Base-by-base conservation (phyloP, 2,329 filamentous ascomycete genomes). In the Aspergillus latus region DNA sequence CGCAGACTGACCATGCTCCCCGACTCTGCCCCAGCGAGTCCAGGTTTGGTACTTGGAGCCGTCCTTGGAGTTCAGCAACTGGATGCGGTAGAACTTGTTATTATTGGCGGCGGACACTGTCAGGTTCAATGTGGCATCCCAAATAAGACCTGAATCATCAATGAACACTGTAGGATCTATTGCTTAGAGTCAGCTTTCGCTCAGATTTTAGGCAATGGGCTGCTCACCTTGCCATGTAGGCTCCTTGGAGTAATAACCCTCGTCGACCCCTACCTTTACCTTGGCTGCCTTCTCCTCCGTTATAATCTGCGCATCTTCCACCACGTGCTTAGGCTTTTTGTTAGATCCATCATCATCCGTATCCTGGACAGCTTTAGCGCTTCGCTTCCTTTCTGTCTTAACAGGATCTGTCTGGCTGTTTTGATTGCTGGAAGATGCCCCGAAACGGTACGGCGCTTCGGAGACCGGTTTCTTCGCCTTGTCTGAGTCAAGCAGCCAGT, bases 1-100 rank as follows among this genome's bases (percentile, higher is more conserved):
- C 2, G 75, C 72, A 29, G 54, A 73, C 58, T 82, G 76, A 1
- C 82, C 82, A 26, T 59, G 63, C 60, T 83, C 82, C 3, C 82
- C 82, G 5, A 95, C 90, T 21, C 91, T 84, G 21, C 91, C 91
- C 89, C 89, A 95, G 55, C 89, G 82, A 2, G 87, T 90, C 88
- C 88, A 93, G 0, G 84, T 85, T 43, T 78, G 75, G 69, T 80
- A 89, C 66, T 11, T 62, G 59, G 21, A 64, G 62, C 53, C 55
- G 8, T 54, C 50, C 2, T 52, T 50, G 5, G 54, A 49, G 13
- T 50, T 42, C n/a, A 85, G 66, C 60, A 89, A 77, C 77, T 93
- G 89, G 30, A 92, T 71, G 29, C 85, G 83, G 67, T 92, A 93
- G 71, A 92, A 93, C 63, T 94, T 94, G 72, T 94, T 93, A 72